Evolutionary conservation across 2,329 filamentous ascomycete genomes (phyloP), one percentile per base, ranked within the genome.

Genomic region (Talaromyces sp.): DNA sequence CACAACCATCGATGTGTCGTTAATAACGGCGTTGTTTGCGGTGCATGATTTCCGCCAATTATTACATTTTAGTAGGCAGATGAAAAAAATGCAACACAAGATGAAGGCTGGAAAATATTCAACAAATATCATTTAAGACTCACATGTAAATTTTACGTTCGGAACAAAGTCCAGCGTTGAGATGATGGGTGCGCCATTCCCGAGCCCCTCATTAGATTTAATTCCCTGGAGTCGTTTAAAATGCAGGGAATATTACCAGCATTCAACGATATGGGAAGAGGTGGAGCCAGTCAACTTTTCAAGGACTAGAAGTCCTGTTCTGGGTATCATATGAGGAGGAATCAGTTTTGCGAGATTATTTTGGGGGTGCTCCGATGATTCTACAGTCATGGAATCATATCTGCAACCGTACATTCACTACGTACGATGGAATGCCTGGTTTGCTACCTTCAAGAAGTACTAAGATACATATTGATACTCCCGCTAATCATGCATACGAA

Each of bases 1-100:
- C 9, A 79, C 75, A 24, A 71, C 43, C n/a, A 35, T 12, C 6
- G 35, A 38, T 7, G 17, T n/a, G 35, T 17, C 35, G 6, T n/a
- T 38, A 38, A 14, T 38, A 8, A 8, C 17, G 5, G 35, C 3
- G 14, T 38, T 38, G 17, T 38, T 38, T 2, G 35, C 35, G 35
- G 35, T 14, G 14, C 5, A n/a, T n/a, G n/a, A n/a, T n/a, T n/a
- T n/a, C n/a, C n/a, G 27, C 27, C 27, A 8, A 29, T 29, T 29
- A 29, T 6, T 29, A 1, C 9, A 29, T 29, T 7, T 6, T 29
- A 29, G 26, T 27, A 27, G 26, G 26, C 7, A 27, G 26, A 27
- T 27, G 27, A 29, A 29, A 6, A 29, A 29, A 29, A 14, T 14
- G 12, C 32, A 12, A 35, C 11, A 14, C 11, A 12, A 35, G 4